Evolutionary conservation across 441 rosid genomes (phyloP).

Genomic region (Arabidopsis hybrid): DNA sequence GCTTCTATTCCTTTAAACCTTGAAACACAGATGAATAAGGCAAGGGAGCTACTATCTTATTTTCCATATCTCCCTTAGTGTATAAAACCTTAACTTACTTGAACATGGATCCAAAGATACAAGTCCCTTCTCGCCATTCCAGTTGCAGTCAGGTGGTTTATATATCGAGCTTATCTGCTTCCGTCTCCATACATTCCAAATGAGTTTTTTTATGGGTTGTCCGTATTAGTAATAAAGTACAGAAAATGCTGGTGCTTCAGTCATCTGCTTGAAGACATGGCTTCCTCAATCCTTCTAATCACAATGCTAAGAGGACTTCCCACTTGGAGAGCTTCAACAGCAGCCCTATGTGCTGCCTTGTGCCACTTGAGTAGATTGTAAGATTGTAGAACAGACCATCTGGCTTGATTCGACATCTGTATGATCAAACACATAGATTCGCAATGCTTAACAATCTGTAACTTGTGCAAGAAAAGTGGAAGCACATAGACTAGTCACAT

Average conservation of each 20-base stretch:
- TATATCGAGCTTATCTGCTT: conserved; percentile 18
- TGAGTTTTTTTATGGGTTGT: background rate
- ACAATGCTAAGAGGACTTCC: conserved; percentile 79
- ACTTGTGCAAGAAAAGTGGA: conserved; percentile 15
- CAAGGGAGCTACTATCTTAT: background rate
- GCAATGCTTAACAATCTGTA: conserved; percentile 4
- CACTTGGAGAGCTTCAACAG: conserved; percentile 81
- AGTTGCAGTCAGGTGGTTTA: conserved; percentile 16
- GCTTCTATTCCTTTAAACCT: background rate
- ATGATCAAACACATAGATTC: conserved; percentile 7
- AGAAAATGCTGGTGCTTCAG: background rate
- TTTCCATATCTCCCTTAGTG: conserved; percentile 8
- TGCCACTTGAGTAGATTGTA: conserved; percentile 96
- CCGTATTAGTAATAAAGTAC: background rate
- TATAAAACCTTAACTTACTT: conserved; percentile 26
- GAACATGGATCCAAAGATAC: conserved; percentile 34
- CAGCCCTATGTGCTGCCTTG: conserved; percentile 74
- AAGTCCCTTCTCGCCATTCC: conserved; percentile 9
- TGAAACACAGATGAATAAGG: conserved; percentile 13
- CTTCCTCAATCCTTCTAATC: conserved; percentile 79
- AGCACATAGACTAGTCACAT: conserved; percentile 10
- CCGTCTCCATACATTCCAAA: conserved; percentile 11
- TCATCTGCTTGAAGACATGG: conserved; percentile 62
- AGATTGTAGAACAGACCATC: conserved; percentile 89
- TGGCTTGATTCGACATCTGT: conserved; percentile 97